Evolutionary conservation across 768 basidiomycete genomes (phyloP), one percentile per base, ranked within the genome.

Genomic region (Asterophora lycoperdoides): DNA sequence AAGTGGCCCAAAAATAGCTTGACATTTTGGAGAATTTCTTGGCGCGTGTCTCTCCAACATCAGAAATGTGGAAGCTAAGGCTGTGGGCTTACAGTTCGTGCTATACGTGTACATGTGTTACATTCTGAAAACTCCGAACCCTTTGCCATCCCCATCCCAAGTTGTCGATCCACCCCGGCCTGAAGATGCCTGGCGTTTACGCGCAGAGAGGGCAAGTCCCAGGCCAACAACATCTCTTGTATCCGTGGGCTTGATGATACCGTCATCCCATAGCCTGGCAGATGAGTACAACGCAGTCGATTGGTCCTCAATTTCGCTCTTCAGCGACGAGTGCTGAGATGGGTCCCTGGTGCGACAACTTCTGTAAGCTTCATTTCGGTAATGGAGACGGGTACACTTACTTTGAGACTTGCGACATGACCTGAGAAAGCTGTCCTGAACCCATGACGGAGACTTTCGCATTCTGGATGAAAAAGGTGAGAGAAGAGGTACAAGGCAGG

Each of bases 381-480:
- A 23, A 36, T 26, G 15, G 30, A 14, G 9, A 32, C 19, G 23
- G 32, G 5, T 19, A 41, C 48, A 30, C 41, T 30, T 68, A 91
- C 83, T 81, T 88, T 9, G 91, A 92, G 13, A 96, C 92, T 0
- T 81, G 79, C 11, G 85, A 72, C 94, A 97, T 97, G 34, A 97
- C 93, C 59, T 90, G 86, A 8, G 90, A 91, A 19, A 97, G 78
- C 62, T 96, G 94, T 8, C 83, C 88, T 1, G 89, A 90, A 30
- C 94, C 93, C 93, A 97, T 97, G 32, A 97, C 94, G 13, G 87
- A 89, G 1, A 95, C 85, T 66, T 88, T 93, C 30, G 93, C 90
- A 56, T 93, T 93, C 84, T 91, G 53, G 38, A 46, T 33, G 38
- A 51, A 4, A 49, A 37, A 18, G 48, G 52, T 43, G 17, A 41